phyloP scores from a whole-genome alignment of 768 basidiomycete species.

The Leccinum ochraceum region DNA sequence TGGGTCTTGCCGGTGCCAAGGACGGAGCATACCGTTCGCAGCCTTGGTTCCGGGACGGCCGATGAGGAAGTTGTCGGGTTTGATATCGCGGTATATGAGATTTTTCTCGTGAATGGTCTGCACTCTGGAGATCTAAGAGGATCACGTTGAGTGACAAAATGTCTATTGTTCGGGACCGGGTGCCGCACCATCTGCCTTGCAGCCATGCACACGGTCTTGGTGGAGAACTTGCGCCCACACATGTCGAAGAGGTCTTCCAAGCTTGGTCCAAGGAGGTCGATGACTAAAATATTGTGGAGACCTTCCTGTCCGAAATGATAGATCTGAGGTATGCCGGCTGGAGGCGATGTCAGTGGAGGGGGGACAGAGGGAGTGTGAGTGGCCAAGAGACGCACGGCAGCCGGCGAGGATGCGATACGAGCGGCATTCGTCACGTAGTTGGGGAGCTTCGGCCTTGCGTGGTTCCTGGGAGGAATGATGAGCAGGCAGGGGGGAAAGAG shows the following conservation, averaged over 20 bases:
- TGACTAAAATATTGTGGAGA: conserved; percentile 97
- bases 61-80: conserved; percentile 98
- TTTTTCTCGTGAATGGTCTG: conserved; percentile 99
- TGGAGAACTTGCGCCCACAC: conserved; percentile 96
- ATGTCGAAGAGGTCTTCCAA: conserved; percentile 99
- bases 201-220: conserved; percentile 99
- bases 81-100: conserved; percentile 99
- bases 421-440: conserved; percentile 97
- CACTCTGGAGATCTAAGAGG: conserved; percentile 79
- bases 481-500: neutral
- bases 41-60: conserved; percentile 92
- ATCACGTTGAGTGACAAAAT: conserved; percentile 6
- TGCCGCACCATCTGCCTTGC: conserved; percentile 89
- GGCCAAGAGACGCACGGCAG: conserved; percentile 65
- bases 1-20: neutral
- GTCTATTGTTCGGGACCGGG: neutral
- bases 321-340: conserved; percentile 97
- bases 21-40: conserved; percentile 59
- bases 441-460: conserved; percentile 93
- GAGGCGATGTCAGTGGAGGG: conserved; percentile 21
- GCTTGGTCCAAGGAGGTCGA: conserved; percentile 95
- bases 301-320: conserved; percentile 99
- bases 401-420: conserved; percentile 91
- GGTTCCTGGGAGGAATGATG: conserved; percentile 60
- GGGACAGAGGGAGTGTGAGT: conserved; percentile 2